Base-by-base conservation (phyloP, 2,329 filamentous ascomycete genomes). In the Boeremia exigua region DNA sequence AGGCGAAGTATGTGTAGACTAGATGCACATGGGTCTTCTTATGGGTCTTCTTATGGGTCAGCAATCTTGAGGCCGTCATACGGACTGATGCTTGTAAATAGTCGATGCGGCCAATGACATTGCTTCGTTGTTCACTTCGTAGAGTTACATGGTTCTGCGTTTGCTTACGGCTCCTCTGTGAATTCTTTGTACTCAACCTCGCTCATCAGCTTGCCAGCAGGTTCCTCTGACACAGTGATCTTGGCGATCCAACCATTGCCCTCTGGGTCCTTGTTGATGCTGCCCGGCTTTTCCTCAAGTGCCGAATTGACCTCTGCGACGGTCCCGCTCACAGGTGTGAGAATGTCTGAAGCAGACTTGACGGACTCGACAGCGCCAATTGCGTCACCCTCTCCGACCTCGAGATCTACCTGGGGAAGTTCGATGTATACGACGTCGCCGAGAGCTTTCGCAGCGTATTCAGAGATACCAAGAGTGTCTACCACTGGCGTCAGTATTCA, bases 371-470 rank as follows among this genome's bases (percentile, higher is more conserved):
- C 94, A 58, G 94, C 92, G 65, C 95, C 95, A 66, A 98, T 90
- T 62, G 89, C 84, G 73, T 98, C 94, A 70, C 92, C 92, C 54
- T 87, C 84, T 55, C 79, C 78, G 59, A 96, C 84, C 68, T 88
- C 85, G 66, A 87, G 81, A 63, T 86, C 88, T 52, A 82, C 74
- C 65, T 88, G 82, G 53, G 95, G 95, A 28, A 99, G 89, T 83
- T 99, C 95, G 71, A 98, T 92, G 81, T 90, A 99, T 74, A 99
- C 94, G 56, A 98, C 93, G 75, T 99, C 95, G 66, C 95, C 95
- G 60, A 99, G 90, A 65, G 91, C 88, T 70, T 96, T 86, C 65
- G 95, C 91, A 17, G 95, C 95, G 82, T 96, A 98, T 67, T 88
- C 83, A 53, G 92, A 95, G 76, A 99, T 96, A 58, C 95, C 95